Evolutionary conservation across 495 filamentous ascomycete genomes (phyloP), one percentile per base, ranked within the genome.

Genomic region (Hypoxylon intermedium): DNA sequence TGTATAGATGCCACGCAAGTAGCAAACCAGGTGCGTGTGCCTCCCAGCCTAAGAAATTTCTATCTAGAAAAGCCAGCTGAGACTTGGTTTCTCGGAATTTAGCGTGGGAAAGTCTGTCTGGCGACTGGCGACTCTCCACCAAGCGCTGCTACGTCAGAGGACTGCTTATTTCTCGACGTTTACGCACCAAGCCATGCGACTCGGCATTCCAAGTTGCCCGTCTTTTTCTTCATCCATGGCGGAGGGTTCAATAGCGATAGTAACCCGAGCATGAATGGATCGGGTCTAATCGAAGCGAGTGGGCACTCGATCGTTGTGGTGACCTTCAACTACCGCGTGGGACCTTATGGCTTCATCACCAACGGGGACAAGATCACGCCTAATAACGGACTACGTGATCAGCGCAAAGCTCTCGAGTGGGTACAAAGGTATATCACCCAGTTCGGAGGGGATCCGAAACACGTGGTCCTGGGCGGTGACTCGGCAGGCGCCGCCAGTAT

Each of bases 371-470:
- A 53, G 13, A 63, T 71, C 23, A 69, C 49, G 9, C 36, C 81
- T 5, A 90, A 90, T 65, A 82, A 79, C 24, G 88, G 84, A 1
- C 75, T 91, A 9, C 76, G 79, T 28, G 90, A 93, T 65, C 86
- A 89, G 62, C 77, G 82, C 6, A 77, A 89, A 59, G 88, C 86
- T 11, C 74, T 93, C 28, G 71, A 88, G 28, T 94, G 90, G 90
- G 81, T 92, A 7, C 79, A 88, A 58, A 77, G 82, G 53, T 73
- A 91, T 67, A 91, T 93, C 53, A 68, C 71, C 49, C 52, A 72
- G 52, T 92, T 93, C 59, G 89, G 89, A 9, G 90, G 90, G 16
- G 80, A 92, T 63, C 77, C 82, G 0, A 53, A 70, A 4, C 70
- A 78, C 41, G 82, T 91, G 31, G 90, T 88, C 5, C 79, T 90